Conservation (phyloP, 441 rosid species). For the Eruca vesicaria region DNA sequence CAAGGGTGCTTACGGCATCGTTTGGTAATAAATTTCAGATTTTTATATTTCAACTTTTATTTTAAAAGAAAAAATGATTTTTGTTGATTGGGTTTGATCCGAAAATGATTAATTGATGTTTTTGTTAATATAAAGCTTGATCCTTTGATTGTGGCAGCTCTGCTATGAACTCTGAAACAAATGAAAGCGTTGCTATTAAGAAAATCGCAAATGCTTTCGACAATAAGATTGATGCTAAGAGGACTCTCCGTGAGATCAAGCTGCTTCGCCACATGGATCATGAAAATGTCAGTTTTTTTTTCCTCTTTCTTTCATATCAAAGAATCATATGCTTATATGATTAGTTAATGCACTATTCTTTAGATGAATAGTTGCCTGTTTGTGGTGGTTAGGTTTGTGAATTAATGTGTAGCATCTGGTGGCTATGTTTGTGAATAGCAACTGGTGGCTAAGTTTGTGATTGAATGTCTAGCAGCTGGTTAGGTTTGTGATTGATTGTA, state of each 20-base stretch:
- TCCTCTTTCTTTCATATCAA: background rate
- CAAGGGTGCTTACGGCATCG: conserved; percentile 88
- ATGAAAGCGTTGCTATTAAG: conserved; percentile 75
- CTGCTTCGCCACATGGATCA: conserved; percentile 93
- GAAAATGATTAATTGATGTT: too few species aligned
- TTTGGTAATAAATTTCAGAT: conserved; percentile 54
- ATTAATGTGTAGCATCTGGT: too few species aligned
- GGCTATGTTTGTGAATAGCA: background rate
- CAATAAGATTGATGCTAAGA: conserved; percentile 83
- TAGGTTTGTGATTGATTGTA: background rate
- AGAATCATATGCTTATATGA: background rate
- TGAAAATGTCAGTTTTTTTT: conserved; percentile 76
- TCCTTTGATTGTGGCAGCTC: conserved; percentile 44
- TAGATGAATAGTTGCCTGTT: background rate
- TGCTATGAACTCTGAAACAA: conserved; percentile 75
- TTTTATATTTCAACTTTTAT: background rate
- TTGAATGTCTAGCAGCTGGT: conserved; percentile 5
- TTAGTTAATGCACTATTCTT: background rate
- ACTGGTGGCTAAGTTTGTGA: background rate
- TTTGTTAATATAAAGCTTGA: background rate
- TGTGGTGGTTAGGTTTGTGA: too few species aligned
- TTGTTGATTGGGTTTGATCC: too few species aligned
- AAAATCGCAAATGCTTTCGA: conserved; percentile 91
- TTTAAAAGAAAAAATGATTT: too few species aligned
- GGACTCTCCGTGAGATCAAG: conserved; percentile 96